Percentiles rank a stretch among this genome's conserved stretches.
These are phyloP conservation scores for Picochlorum sp. DNA, from an alignment of 139 green algal genomes.

Conservation along the genomic window DNA sequence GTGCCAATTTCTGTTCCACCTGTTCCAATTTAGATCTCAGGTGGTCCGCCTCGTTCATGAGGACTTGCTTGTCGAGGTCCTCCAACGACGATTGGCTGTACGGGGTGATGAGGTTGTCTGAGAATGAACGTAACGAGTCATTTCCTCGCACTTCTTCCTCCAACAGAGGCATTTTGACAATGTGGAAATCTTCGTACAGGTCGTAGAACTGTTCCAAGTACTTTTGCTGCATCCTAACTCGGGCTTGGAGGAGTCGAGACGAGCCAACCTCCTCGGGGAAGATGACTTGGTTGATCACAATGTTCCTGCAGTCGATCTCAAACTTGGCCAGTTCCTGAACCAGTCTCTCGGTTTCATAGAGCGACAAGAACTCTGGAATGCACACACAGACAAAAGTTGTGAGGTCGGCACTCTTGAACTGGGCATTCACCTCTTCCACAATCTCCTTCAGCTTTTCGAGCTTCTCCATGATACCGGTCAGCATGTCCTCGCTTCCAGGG, in stretches of 20 bases:
- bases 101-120: constrained; percentile 46
- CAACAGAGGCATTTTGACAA: constrained; percentile 78
- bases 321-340: constrained; percentile 95
- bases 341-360: constrained; percentile 96
- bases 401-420: constrained; percentile 86
- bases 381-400: constrained; percentile 99
- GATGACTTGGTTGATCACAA: constrained; percentile 96
- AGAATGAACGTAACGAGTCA: constrained; percentile 58
- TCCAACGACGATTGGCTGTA: constrained; percentile 21
- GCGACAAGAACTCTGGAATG: constrained; percentile 95
- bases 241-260: constrained; percentile 64
- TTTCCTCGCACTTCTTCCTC: constrained; percentile 79
- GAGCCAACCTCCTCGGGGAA: constrained; percentile 53
- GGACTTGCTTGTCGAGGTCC: neutral
- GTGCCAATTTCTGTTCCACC: too few relatives aligned
- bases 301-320: constrained; percentile 91
- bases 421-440: constrained; percentile 71
- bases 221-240: constrained; percentile 90
- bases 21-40: constrained; percentile 5
- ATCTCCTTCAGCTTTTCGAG: constrained; percentile 56
- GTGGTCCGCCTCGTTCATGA: neutral
- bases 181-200: constrained; percentile 92
- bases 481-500: constrained; percentile 25
- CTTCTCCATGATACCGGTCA: constrained; percentile 50
- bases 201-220: constrained; percentile 87